Base-by-base conservation (phyloP, 371 early-diverging fungal genomes). In the Apophysomyces elegans region DNA sequence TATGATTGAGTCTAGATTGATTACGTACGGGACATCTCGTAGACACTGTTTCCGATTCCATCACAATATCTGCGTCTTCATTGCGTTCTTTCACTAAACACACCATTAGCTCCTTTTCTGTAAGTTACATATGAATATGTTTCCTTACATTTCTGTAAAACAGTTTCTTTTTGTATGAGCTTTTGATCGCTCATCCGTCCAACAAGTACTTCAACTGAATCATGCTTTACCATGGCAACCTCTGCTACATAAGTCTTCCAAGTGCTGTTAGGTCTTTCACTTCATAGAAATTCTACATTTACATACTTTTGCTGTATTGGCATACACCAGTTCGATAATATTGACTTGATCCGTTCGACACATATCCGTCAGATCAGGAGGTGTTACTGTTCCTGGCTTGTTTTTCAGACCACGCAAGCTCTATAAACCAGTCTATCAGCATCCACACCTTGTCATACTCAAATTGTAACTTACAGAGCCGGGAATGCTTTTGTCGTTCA, bases 381-480 rank as follows among this genome's bases (percentile, higher is more conserved):
- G 88, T 45, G 83, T 70, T 0, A 87, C 87, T 3, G 89, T 88
- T 0, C 87, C 85, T n/a, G 87, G 86, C 57, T 75, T 84, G 37
- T 83, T 84, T 61, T 86, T 88, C 50, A 86, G 61, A 1, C 90
- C 88, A 41, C 86, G 78, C 14, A 86, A 64, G 14, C 64, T 74
- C 89, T 88, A 70, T 54, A 14, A 64, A 14, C 5, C 32, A 37
- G 54, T 9, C 14, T 54, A 44, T 26, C 7, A n/a, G 37, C 16
- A 18, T 6, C 37, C n/a, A 66, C 43, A 16, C n/a, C 3, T 54
- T 11, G 18, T 18, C 39, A 11, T n/a, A 26, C 7, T 1, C 12
- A 39, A 32, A 37, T 26, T 26, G 26, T 36, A 11, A 66, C 83
- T 72, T 84, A 87, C 87, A 32, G 54, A 64, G 11, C 78, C 82